Evolutionary conservation across 2,329 filamentous ascomycete species (phyloP), one percentile per base, ranked within the genome.

Genomic region (Clarireedia sp.): DNA sequence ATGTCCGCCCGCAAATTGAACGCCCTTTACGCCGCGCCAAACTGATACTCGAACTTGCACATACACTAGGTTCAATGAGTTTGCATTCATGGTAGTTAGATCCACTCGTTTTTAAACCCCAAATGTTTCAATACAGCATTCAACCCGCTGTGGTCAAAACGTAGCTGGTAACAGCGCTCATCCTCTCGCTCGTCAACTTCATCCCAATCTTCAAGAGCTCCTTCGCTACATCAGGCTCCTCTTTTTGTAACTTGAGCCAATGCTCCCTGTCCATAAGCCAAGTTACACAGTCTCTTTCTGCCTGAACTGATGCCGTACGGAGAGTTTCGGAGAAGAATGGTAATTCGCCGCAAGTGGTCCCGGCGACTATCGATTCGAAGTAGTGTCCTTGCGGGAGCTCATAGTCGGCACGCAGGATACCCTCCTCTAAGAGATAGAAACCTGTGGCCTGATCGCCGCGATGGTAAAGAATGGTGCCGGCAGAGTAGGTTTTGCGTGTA

Each of bases 241-340:
- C 77, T 57, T 75, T 75, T 69, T 95, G 89, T 59, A 97, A 69
- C 65, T 75, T 78, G 52, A 77, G 75, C 89, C 91, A 99, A 51
- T 78, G 78, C 46, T 84, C 80, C 12, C 75, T 73, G 56, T 86
- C 85, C 73, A 99, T 79, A 59, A 86, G 72, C 94, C 94, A 99
- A 5, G 86, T 82, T 0, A 94, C 82, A 59, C 86, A 88, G 63
- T 92, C 85, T 53, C 85, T 80, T 68, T 97, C 91, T 1, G 89
- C 89, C 44, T 85, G 78, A 10, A 95, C 90, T 0, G 88, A 96
- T 1, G 90, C 90, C 3, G 91, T 97, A 17, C 94, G 81, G 51
- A 82, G 78, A 1, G 92, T 97, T 66, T 95, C 89, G 2, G 86
- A 90, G 73, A 99, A 99, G 74, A 99, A 99, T 0, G 94, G 94